Percentiles rank a stretch among this genome's conserved stretches.
Evolutionary conservation across 1,284 basidiomycete genomes (phyloP).

Genomic region (Ceratobasidium sp.): DNA sequence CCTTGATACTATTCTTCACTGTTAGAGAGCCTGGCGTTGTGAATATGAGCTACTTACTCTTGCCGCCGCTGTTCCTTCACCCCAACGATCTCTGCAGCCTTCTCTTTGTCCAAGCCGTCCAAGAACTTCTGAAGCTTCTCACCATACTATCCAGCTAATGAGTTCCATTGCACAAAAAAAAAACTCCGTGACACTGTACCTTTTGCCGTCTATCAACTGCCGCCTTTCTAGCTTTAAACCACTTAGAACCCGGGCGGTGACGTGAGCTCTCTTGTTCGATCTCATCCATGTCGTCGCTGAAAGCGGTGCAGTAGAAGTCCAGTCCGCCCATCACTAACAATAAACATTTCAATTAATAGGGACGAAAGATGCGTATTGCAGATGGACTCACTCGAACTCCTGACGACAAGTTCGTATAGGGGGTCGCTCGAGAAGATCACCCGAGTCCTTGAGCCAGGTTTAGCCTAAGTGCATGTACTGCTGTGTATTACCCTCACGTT

Average conservation of each 20-base stretch:
- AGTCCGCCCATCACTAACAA: background rate
- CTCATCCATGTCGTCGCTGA: background rate
- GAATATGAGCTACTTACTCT: background rate
- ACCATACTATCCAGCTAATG: background rate
- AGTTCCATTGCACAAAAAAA: background rate
- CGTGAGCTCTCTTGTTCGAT: background rate
- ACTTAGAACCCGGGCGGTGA: background rate
- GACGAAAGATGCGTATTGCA: background rate
- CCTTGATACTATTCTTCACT: background rate
- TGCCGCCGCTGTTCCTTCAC: background rate
- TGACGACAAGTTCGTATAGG: background rate
- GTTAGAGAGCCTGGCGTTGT: background rate
- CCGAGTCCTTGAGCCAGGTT: background rate
- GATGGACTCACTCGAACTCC: background rate
- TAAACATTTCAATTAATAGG: background rate
- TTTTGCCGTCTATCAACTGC: background rate
- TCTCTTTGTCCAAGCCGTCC: constrained; percentile 5
- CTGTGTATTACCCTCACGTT: background rate
- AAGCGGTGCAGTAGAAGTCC: background rate
- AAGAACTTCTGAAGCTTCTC: background rate
- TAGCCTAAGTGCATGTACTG: background rate
- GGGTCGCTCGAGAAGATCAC: background rate
- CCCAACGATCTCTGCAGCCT: too few species aligned
- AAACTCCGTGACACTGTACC: background rate
- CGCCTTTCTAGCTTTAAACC: background rate